These are phyloP conservation scores for Helicocarpus griseus DNA, from an alignment of 2,329 filamentous ascomycete species.

Conservation along the genomic window DNA sequence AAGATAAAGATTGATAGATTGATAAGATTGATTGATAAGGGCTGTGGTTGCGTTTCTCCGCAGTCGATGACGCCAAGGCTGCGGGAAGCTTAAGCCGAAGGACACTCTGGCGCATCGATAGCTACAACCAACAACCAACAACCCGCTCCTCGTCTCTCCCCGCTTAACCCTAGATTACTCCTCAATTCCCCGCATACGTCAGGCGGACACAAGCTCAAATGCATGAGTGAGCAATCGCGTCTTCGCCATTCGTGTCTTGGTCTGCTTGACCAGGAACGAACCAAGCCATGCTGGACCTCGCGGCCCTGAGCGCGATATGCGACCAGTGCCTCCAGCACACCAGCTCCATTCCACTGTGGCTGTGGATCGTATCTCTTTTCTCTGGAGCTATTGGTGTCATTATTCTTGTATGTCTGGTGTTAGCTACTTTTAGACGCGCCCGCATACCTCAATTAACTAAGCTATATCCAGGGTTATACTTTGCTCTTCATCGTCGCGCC, in stretches of 20 bases:
- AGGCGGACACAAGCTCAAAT: neutral
- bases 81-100: too few species aligned
- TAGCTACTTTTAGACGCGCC: neutral
- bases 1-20: too few species aligned
- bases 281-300: slow-evolving; percentile 1
- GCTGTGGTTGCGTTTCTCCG: too few species aligned
- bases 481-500: slow-evolving; percentile 69
- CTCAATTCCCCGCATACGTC: neutral
- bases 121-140: too few species aligned
- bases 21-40: too few species aligned
- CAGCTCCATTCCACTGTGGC: slow-evolving; percentile 19
- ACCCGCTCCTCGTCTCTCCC: too few species aligned
- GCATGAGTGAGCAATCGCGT: slow-evolving; percentile 1
- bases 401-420: slow-evolving; percentile 24
- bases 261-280: neutral
- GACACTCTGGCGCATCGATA: too few species aligned
- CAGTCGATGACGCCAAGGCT: too few species aligned
- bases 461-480: slow-evolving; percentile 47
- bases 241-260: slow-evolving; percentile 1
- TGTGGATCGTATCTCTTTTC: slow-evolving; percentile 21
- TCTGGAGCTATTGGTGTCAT: slow-evolving; percentile 23
- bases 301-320: slow-evolving; percentile 17
- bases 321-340: slow-evolving; percentile 24
- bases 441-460: slow-evolving; percentile 2
- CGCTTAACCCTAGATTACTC: too few species aligned